A percentile compares a stretch with the other conserved stretches of the same genome.
Conservation (phyloP, 176 grass and related monocot species). For the Cenchrus americanus region DNA sequence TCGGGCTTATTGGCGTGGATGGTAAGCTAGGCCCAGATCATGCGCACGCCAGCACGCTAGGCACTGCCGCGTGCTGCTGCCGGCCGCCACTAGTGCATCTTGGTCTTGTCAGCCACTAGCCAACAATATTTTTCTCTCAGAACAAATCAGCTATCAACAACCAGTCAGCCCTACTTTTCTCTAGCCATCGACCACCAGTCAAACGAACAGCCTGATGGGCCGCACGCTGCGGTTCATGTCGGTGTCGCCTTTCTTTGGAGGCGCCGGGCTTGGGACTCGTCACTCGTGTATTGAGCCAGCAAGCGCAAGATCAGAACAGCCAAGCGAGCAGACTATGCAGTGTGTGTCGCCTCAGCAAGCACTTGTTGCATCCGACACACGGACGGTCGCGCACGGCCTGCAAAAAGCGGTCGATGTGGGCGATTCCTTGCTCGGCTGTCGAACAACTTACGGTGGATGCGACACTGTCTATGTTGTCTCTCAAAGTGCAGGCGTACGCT, state of each 20-base stretch:
- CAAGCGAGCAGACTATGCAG: not conserved
- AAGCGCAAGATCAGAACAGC: not conserved
- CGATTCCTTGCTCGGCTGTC: not conserved
- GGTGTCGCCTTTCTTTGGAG: not conserved
- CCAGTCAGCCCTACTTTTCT: too few relatives aligned
- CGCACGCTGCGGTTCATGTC: not conserved
- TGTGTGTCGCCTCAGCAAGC: not conserved
- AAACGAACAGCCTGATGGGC: too few relatives aligned
- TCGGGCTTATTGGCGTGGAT: not conserved
- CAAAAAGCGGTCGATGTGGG: not conserved
- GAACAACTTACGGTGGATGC: constrained; percentile 3
- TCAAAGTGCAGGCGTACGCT: not conserved
- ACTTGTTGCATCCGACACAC: not conserved
- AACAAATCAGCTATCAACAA: too few relatives aligned
- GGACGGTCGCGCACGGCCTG: not conserved
- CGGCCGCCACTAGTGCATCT: too few relatives aligned
- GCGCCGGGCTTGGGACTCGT: not conserved
- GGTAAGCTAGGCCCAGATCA: not conserved
- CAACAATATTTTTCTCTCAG: too few relatives aligned
- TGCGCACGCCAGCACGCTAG: not conserved
- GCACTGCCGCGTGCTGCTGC: not conserved
- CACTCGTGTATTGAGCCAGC: too few relatives aligned
- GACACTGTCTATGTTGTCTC: not conserved
- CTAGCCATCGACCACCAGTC: too few relatives aligned
- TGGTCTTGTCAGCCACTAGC: too few relatives aligned